Percentiles rank a stretch among this genome's conserved stretches.
phyloP scores from a whole-genome alignment of 176 grass and related monocot species.

The Areca catechu region DNA sequence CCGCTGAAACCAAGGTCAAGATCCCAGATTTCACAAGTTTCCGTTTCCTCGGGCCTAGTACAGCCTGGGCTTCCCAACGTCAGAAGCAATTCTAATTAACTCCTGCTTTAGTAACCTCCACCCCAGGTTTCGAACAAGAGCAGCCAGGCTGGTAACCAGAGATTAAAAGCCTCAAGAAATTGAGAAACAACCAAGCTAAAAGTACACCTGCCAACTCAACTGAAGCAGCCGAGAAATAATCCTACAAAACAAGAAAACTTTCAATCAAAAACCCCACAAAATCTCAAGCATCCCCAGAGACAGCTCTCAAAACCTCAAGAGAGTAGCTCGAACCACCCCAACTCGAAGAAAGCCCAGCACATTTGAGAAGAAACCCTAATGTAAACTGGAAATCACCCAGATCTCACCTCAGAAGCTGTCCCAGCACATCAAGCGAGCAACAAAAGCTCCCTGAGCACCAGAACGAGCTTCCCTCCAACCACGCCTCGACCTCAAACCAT shows the following conservation, averaged over 20 bases:
- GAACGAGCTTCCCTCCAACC: not conserved
- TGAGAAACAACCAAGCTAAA: not conserved
- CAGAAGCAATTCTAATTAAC: not conserved
- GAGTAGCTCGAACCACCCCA: not conserved
- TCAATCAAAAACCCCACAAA: not conserved
- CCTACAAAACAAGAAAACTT: conserved; percentile 1
- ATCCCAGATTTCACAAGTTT: not conserved
- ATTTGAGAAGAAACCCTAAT: not conserved
- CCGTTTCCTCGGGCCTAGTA: too few relatives aligned
- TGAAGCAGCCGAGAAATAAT: not conserved
- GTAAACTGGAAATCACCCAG: not conserved
- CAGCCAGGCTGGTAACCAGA: not conserved
- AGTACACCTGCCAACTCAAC: not conserved
- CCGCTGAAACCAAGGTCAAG: not conserved
- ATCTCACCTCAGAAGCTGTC: conserved; percentile 1
- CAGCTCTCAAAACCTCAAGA: too few relatives aligned
- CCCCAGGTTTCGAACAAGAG: not conserved
- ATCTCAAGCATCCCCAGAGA: not conserved
- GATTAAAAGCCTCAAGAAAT: too few relatives aligned
- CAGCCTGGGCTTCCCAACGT: too few relatives aligned
- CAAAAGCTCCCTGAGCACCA: not conserved
- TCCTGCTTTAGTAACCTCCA: not conserved
- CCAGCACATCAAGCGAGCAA: not conserved
- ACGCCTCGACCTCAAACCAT: not conserved
- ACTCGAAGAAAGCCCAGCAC: not conserved